A percentile compares a stretch with the other conserved stretches of the same genome.
These are phyloP conservation scores for Themeda triandra DNA, from an alignment of 176 grass and related monocot species.

Conservation along the genomic window DNA sequence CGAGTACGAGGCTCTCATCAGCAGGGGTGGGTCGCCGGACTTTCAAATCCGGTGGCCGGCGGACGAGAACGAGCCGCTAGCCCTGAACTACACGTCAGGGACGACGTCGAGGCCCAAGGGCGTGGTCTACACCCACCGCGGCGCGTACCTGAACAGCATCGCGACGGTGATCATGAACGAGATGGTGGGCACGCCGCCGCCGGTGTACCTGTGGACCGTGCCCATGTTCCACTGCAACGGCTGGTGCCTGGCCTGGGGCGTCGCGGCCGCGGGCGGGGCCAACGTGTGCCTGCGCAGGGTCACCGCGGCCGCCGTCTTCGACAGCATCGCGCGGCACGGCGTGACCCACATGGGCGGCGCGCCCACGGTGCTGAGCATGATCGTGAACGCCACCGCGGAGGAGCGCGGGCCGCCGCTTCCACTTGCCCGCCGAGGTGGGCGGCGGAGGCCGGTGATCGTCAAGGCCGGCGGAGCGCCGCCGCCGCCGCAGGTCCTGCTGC, in stretches of 20 bases:
- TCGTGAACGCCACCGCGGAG: constrained; percentile 35
- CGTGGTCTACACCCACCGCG: constrained; percentile 61
- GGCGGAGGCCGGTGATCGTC: constrained; percentile 21
- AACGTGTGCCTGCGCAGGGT: constrained; percentile 53
- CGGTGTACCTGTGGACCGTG: constrained; percentile 60
- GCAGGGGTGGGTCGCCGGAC: background rate
- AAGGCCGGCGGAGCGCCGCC: constrained; percentile 58
- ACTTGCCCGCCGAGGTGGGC: too few species aligned
- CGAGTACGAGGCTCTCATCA: constrained; percentile 53
- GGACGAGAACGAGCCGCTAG: constrained; percentile 58
- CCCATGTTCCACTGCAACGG: constrained; percentile 79
- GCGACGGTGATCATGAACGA: constrained; percentile 32
- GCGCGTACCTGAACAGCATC: constrained; percentile 51
- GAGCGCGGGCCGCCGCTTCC: constrained; percentile 23
- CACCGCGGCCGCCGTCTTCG: constrained; percentile 41
- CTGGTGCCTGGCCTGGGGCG: constrained; percentile 59
- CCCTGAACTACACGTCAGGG: constrained; percentile 69
- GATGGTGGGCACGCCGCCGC: constrained; percentile 41
- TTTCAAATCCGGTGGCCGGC: constrained; percentile 46
- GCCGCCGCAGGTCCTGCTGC: constrained; percentile 35
- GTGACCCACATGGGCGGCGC: constrained; percentile 65
- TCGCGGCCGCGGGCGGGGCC: constrained; percentile 53
- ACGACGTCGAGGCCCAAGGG: constrained; percentile 69
- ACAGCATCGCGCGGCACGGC: constrained; percentile 34
- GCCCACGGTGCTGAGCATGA: constrained; percentile 60